Evolutionary conservation across 805 yeast species (phyloP), one percentile per base, ranked within the genome.

Genomic region (Zygosaccharomyces kombuchaensis): DNA sequence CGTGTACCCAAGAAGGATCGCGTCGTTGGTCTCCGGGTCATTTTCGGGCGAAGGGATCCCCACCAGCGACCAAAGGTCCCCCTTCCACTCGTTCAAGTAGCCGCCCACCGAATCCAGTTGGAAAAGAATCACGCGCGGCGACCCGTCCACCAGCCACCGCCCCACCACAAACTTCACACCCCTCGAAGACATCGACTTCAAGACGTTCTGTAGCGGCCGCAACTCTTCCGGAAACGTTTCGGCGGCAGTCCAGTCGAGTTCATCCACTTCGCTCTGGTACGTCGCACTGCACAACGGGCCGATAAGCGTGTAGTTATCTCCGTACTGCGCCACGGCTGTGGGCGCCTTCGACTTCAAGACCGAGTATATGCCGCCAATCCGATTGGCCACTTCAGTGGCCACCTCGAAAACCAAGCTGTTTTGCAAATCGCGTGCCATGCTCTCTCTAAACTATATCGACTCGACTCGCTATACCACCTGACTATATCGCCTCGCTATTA

Each of bases 291-390:
- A 84, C 55, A 87, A 73, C 0, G 96, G 96, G 4, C 99, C 99
- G 45, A 93, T 73, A 41, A 89, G 73, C 19, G 87, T 81, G 69
- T 91, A 91, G 45, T 96, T 75, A 57, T 84, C 87, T 53, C 86
- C 78, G 68, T 89, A 93, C 67, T 91, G 97, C 34, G 95, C 89
- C 42, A 86, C 91, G 7, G 99, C 91, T 49, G 90, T 89, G 7
- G 97, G 97, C 6, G 97, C 97, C 68, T 91, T 91, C 9, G 96
- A 87, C 66, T 93, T 93, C 61, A 91, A 76, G 43, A 91, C 99
- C 6, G 98, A 90, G 71, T 91, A 91, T 65, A 91, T 91, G 30
- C 99, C 99, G 41, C 99, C 99, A 17, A 91, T 98, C 59, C 95
- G 76, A 72, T 93, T 90, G 59, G 98, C 98, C 42, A 91, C 97